Conservation (phyloP, 352 stramenopile genomes). For the Pythium apleroticum region DNA sequence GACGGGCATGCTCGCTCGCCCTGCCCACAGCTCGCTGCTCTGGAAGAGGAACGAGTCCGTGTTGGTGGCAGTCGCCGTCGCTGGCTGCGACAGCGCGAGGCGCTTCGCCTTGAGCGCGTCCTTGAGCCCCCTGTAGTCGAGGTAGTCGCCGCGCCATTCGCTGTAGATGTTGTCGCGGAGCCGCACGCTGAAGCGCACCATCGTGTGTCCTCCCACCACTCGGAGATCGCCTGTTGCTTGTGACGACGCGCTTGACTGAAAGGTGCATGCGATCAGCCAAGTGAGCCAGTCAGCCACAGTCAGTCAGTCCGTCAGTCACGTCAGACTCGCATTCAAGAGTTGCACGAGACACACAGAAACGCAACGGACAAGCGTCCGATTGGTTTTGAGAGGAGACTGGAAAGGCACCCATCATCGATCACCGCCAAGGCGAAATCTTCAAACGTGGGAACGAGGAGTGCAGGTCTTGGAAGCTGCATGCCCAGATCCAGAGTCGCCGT, state of each 20-base stretch:
- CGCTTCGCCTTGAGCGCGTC: conserved; percentile 66
- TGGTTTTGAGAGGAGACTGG: background rate
- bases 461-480: too few species aligned
- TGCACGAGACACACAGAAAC: background rate
- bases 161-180: conserved; percentile 83
- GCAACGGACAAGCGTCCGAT: background rate
- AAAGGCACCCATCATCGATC: too few species aligned
- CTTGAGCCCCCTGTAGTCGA: conserved; percentile 91
- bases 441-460: too few species aligned
- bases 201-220: too few species aligned
- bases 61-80: background rate
- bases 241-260: too few species aligned
- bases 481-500: too few species aligned
- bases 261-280: too few species aligned
- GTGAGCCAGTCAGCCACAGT: too few species aligned
- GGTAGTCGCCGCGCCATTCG: conserved; percentile 87
- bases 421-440: too few species aligned
- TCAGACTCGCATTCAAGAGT: background rate
- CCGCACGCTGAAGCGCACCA: conserved; percentile 79
- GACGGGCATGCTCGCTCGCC: background rate
- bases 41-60: background rate
- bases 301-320: background rate
- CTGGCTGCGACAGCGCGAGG: background rate
- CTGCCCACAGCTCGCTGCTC: conserved; percentile 8
- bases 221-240: too few species aligned